Percentiles rank a stretch among this genome's conserved stretches.
phyloP scores from a whole-genome alignment of 169 alveolate genomes.

The Cryptosporidium bovis region DNA sequence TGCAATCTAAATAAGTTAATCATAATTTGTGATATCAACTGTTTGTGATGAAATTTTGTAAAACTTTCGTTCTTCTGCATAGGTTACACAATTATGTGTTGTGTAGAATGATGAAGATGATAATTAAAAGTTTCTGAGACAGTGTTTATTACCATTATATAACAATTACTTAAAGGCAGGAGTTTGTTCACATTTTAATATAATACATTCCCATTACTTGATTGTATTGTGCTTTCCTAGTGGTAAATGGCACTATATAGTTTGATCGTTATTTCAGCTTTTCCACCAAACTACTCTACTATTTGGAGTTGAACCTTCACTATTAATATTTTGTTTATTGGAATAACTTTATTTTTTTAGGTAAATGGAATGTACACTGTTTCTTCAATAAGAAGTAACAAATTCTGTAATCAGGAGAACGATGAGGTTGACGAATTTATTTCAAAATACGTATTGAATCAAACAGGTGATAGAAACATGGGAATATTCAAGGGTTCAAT shows the following conservation, averaged over 20 bases:
- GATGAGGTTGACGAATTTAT: constrained; percentile 66
- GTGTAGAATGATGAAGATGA: constrained; percentile 58
- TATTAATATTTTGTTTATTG: no score
- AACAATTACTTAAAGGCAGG: no score
- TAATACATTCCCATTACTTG: no score
- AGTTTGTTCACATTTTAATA: no score
- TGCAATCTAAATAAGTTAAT: no score
- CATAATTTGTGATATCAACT: neutral
- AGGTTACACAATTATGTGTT: neutral
- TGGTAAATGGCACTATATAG: no score
- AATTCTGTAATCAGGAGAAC: constrained; percentile 17
- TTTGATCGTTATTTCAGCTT: no score
- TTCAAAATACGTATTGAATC: constrained; percentile 31
- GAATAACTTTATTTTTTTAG: constrained; percentile 20
- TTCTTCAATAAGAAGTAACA: constrained; percentile 49
- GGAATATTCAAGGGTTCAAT: constrained; percentile 52
- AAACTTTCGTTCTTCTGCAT: constrained; percentile 75
- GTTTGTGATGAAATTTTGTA: constrained; percentile 17
- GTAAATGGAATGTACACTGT: constrained; percentile 64
- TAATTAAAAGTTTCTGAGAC: constrained; percentile 15
- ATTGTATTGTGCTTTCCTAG: no score
- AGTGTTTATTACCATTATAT: neutral
- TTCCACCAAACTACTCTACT: no score
- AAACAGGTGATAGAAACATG: constrained; percentile 36
- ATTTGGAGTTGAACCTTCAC: no score